Base-by-base conservation (phyloP, 2,329 filamentous ascomycete genomes). In the Aureobasidium namibiae region DNA sequence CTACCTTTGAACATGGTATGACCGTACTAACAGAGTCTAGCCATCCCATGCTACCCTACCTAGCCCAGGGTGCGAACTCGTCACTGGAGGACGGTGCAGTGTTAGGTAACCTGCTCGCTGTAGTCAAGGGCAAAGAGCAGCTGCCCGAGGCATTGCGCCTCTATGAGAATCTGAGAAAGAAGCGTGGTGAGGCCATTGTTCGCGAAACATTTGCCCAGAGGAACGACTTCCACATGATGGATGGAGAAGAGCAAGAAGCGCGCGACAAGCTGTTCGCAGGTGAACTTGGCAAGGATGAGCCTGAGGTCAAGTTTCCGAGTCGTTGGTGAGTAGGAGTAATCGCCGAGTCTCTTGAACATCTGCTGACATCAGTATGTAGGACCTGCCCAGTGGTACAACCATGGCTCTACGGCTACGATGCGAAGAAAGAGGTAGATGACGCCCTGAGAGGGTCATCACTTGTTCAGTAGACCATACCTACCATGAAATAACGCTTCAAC, bases 71-170 rank as follows among this genome's bases (percentile, higher is more conserved):
- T 0, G 86, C 86, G 14, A 87, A 87, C 66, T 84, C 80, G 0
- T 81, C 82, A 0, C 75, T 89, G 1, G 86, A 89, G 66, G 86
- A 89, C 56, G 86, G 85, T 0, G 84, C 85, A 0, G 83, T 86
- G 0, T 71, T 89, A 0, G 86, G 85, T 0, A 74, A 77, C 0
- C 71, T 89, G 0, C 78, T 79, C 0, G 74, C 78, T 2, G 72
- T n/a, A 13, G 26, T 86, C 10, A 70, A 73, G 34, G 69, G 68
- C 0, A 77, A 74, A 48, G 65, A 64, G 0, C 71, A 75, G 41
- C 63, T 73, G 4, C 72, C 77, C 0, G 65, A 70, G 16, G 73
- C 74, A 1, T 64, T 81, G n/a, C 66, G 68, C 13, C 49, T 76
- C 6, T 81, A 78, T 57, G 71, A 81, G 62, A 67, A 69, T 24